These are phyloP conservation scores for Colletotrichum agaves DNA, from an alignment of 2,329 filamentous ascomycete genomes.

Conservation along the genomic window DNA sequence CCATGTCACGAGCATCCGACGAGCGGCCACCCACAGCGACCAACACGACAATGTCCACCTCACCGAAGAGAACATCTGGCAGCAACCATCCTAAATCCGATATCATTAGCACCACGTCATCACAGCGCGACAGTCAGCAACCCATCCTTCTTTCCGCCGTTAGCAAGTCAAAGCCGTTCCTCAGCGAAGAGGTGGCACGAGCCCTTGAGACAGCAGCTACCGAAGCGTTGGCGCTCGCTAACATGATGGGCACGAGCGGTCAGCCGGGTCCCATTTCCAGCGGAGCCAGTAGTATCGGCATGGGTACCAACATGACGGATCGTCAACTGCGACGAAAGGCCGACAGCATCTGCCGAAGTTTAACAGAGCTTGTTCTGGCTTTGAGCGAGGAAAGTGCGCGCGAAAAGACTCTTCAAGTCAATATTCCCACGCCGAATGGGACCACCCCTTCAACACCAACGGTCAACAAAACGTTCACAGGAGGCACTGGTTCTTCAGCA, in stretches of 20 bases:
- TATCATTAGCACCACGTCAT: conserved; percentile 53
- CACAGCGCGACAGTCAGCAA: conserved; percentile 68
- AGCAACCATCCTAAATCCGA: conserved; percentile 59
- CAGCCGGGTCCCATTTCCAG: conserved; percentile 76
- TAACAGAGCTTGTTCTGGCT: conserved; percentile 92
- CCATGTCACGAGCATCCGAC: conserved; percentile 77
- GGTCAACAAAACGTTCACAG: conserved; percentile 52
- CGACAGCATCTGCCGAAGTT: conserved; percentile 89
- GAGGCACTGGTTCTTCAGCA: conserved; percentile 37
- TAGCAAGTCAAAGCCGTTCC: conserved; percentile 76
- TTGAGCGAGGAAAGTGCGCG: conserved; percentile 70
- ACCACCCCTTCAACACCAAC: conserved; percentile 55
- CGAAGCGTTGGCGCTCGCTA: conserved; percentile 83
- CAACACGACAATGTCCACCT: conserved; percentile 90
- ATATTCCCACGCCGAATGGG: conserved; percentile 41
- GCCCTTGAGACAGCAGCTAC: conserved; percentile 83
- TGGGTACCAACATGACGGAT: conserved; percentile 71
- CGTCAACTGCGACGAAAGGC: conserved; percentile 89
- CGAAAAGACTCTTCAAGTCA: conserved; percentile 45
- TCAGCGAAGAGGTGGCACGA: conserved; percentile 78
- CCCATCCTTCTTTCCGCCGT: conserved; percentile 85
- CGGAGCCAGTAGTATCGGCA: conserved; percentile 70
- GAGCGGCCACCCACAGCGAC: conserved; percentile 93
- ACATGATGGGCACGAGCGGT: conserved; percentile 79
- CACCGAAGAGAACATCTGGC: conserved; percentile 77